phyloP scores from a whole-genome alignment of 2,329 filamentous ascomycete genomes.

The Bertia moriformis region DNA sequence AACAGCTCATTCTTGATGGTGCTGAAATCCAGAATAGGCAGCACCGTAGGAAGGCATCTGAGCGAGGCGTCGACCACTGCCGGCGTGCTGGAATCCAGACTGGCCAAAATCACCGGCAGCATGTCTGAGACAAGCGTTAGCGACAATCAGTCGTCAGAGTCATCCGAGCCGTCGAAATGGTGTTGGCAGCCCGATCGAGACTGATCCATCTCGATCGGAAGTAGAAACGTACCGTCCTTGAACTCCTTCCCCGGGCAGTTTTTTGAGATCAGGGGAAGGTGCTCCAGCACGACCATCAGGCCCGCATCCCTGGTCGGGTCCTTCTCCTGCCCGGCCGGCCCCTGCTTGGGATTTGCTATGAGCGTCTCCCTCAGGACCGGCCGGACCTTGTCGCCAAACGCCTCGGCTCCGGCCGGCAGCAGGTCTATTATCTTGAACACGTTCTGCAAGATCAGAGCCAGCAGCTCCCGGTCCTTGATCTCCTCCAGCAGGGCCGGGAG shows the following conservation, averaged over 20 bases:
- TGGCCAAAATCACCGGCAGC: conserved; percentile 68
- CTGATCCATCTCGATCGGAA: neutral
- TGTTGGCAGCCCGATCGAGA: neutral
- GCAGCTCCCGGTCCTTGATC: conserved; percentile 76
- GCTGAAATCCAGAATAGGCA: conserved; percentile 83
- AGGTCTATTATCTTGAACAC: conserved; percentile 77
- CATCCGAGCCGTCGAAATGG: neutral
- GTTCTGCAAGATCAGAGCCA: conserved; percentile 77
- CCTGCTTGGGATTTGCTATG: conserved; percentile 39
- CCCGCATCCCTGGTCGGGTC: conserved; percentile 77
- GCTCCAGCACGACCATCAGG: conserved; percentile 77
- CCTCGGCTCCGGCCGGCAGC: conserved; percentile 61
- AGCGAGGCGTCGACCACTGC: conserved; percentile 77
- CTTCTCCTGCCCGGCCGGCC: conserved; percentile 44
- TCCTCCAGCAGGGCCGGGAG: conserved; percentile 80
- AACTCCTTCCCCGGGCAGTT: conserved; percentile 86
- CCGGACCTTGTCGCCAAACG: conserved; percentile 72
- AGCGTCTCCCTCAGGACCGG: conserved; percentile 76
- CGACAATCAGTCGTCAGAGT: conserved; percentile 3
- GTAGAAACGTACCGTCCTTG: conserved; percentile 57
- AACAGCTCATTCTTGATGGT: conserved; percentile 97
- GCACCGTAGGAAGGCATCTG: conserved; percentile 61
- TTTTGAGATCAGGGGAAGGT: conserved; percentile 61
- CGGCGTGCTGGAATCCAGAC: conserved; percentile 78
- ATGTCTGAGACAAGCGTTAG: conserved; percentile 46